Evolutionary conservation across 2,329 filamentous ascomycete genomes (phyloP), one percentile per base, ranked within the genome.

Genomic region (Botrytis fragariae): DNA sequence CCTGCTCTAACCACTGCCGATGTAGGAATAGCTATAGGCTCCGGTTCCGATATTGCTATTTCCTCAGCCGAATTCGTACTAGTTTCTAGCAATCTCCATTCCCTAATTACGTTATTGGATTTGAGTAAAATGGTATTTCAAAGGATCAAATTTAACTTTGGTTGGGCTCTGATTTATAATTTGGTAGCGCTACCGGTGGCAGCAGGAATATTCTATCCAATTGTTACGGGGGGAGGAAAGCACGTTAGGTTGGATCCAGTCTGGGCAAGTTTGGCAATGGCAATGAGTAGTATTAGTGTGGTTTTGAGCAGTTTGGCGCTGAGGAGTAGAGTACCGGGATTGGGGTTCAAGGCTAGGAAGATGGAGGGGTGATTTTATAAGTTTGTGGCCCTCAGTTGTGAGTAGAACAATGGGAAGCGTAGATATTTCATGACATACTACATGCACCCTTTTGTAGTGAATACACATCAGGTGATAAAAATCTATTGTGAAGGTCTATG

Each of bases 251-350:
- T 95, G 64, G 91, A 93, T 81, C 92, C 92, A 0, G 92, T 93
- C 1, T 98, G 95, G 95, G 95, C 95, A 8, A 92, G 91, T 77
- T 83, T 97, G 81, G 95, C 95, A 1, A 98, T 98, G 95, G 95
- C 95, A 39, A 82, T 95, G 81, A 97, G 94, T 82, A 95, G 92
- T 82, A 91, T 98, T 77, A 96, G 93, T 79, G 95, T 98, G 63
- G 92, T 98, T 69, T 83, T 89, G 80, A 97, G 94, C 81, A 95
- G 92, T 83, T 83, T 97, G 79, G 86, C 90, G 68, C 82, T 98
- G 83, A 88, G 80, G 65, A 79, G 77, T 74, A 71, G 76, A n/a
- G 44, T 84, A 9, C 81, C 81, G 16, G 75, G 79, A 25, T 32
- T 84, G 16, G 83, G 83, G 12, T 84, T 83, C 64, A 80, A 76